A percentile compares a stretch with the other conserved stretches of the same genome.
phyloP scores from a whole-genome alignment of 164 flowering plant species.

The Stephania japonica region DNA sequence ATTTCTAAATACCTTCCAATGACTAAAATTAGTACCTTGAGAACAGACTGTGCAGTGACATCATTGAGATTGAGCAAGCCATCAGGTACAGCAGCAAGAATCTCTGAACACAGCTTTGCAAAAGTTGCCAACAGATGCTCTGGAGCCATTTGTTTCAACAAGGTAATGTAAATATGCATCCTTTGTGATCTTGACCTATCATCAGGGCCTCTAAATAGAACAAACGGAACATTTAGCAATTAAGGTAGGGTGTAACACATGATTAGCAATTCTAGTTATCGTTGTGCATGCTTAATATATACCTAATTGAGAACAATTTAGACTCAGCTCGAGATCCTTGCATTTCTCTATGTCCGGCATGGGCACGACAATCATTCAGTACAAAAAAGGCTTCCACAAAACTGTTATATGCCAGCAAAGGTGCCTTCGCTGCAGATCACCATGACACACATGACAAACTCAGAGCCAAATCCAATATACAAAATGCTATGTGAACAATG shows the following conservation, averaged over 20 bases:
- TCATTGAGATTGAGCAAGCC: constrained; percentile 76
- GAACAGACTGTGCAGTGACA: constrained; percentile 61
- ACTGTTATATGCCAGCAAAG: constrained; percentile 95
- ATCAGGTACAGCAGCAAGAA: constrained; percentile 92
- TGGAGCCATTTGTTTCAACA: constrained; percentile 98
- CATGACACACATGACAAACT: constrained; percentile 10
- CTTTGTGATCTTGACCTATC: constrained; percentile 69
- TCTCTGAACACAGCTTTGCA: constrained; percentile 90
- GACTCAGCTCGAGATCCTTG: constrained; percentile 39
- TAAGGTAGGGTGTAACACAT: not conserved
- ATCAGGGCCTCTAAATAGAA: constrained; percentile 63
- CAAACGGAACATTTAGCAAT: not conserved
- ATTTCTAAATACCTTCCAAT: not conserved
- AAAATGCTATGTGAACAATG: not conserved
- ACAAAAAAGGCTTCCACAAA: constrained; percentile 93
- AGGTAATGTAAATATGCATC: constrained; percentile 75
- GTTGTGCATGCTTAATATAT: not conserved
- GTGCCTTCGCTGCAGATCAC: constrained; percentile 78
- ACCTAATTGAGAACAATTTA: constrained; percentile 72
- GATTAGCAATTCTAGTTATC: not conserved
- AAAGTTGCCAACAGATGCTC: constrained; percentile 94
- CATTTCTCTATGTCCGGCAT: constrained; percentile 48
- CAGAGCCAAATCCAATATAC: not conserved
- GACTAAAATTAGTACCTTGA: constrained; percentile 49
- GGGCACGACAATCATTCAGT: constrained; percentile 75